These are phyloP conservation scores for Saccharomycopsis babjevae DNA, from an alignment of 805 yeast species.

Conservation along the genomic window DNA sequence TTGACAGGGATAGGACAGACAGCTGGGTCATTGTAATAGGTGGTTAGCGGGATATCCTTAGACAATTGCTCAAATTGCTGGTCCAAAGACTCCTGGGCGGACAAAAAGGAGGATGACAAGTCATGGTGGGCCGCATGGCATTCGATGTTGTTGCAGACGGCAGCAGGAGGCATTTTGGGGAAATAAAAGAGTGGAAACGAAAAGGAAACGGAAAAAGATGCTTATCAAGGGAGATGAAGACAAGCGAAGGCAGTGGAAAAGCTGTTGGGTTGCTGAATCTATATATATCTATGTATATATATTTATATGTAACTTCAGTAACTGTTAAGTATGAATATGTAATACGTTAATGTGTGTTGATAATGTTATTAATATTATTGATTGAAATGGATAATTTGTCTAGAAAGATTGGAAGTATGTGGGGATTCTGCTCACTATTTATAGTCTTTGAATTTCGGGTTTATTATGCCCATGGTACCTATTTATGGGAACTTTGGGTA, in stretches of 20 bases:
- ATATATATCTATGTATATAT: no score
- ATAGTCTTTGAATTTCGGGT: background rate
- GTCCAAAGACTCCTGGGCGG: slow-evolving; percentile 9
- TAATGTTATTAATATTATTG: no score
- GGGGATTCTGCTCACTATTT: background rate
- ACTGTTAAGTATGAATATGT: no score
- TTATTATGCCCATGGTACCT: background rate
- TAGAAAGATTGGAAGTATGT: no score
- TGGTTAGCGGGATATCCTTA: slow-evolving; percentile 36
- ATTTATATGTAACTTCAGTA: no score
- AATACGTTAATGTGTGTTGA: no score
- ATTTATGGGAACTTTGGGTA: background rate
- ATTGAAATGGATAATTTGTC: no score
- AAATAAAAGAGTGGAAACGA: background rate
- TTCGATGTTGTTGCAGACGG: slow-evolving; percentile 17
- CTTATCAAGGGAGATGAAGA: background rate
- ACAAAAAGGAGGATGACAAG: slow-evolving; percentile 2
- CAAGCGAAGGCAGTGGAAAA: no score
- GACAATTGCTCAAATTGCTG: slow-evolving; percentile 12
- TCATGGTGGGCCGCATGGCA: slow-evolving; percentile 6
- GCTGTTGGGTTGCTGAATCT: no score
- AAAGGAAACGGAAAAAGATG: background rate
- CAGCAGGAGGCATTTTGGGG: slow-evolving; percentile 24
- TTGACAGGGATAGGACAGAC: slow-evolving; percentile 38
- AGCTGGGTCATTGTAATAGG: slow-evolving; percentile 41